Conservation (phyloP, 2,329 filamentous ascomycete genomes). For the Botrytis deweyae region DNA sequence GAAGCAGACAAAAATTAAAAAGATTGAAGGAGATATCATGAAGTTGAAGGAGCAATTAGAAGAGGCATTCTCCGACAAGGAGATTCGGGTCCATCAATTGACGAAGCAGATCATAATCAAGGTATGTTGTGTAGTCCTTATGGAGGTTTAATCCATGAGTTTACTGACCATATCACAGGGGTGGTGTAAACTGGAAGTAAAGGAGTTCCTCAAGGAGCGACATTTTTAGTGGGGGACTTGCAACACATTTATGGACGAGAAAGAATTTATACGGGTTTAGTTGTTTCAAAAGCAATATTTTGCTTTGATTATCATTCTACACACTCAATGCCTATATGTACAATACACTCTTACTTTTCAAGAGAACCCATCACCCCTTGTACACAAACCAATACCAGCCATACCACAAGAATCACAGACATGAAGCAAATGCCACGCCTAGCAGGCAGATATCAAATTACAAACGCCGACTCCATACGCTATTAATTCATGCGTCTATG, state of each 20-base stretch:
- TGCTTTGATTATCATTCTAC: slow-evolving; percentile 26
- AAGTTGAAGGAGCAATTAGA: slow-evolving; percentile 64
- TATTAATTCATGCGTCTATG: slow-evolving; percentile 38
- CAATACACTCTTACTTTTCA: slow-evolving; percentile 27
- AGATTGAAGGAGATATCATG: slow-evolving; percentile 70
- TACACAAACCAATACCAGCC: slow-evolving; percentile 29
- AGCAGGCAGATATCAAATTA: slow-evolving; percentile 27
- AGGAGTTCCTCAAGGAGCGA: slow-evolving; percentile 47
- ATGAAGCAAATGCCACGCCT: slow-evolving; percentile 29
- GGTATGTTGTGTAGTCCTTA: slow-evolving; percentile 46
- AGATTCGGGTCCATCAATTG: slow-evolving; percentile 50
- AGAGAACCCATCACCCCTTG: slow-evolving; percentile 30
- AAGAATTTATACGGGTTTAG: neutral
- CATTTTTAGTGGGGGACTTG: slow-evolving; percentile 34
- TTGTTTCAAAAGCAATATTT: slow-evolving; percentile 26
- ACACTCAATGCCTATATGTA: slow-evolving; percentile 34
- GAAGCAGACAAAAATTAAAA: slow-evolving; percentile 72
- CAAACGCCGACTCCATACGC: slow-evolving; percentile 38
- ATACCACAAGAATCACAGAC: slow-evolving; percentile 27
- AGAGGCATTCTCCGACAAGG: slow-evolving; percentile 51
- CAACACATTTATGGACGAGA: neutral
- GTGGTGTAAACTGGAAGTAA: slow-evolving; percentile 49
- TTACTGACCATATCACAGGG: slow-evolving; percentile 41
- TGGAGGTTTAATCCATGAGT: neutral
- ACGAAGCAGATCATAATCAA: slow-evolving; percentile 76